These are phyloP conservation scores for Penicillium verhagenii DNA, from an alignment of 495 filamentous ascomycete species.

Conservation along the genomic window DNA sequence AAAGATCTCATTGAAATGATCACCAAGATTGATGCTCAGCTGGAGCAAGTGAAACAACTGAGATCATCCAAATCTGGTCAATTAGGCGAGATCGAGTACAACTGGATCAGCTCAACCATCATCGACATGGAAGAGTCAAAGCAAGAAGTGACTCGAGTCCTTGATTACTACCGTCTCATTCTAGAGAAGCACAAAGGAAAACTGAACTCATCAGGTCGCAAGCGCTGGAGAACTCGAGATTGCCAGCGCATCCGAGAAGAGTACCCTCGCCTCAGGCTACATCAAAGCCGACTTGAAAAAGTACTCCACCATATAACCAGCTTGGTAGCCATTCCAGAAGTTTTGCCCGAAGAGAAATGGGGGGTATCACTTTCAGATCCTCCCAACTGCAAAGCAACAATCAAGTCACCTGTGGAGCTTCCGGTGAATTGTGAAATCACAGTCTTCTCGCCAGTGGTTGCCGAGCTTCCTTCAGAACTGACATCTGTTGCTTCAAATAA, in stretches of 20 bases:
- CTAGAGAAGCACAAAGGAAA: constrained; percentile 17
- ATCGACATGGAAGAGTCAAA: constrained; percentile 7
- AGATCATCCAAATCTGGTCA: constrained; percentile 4
- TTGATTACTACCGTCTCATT: constrained; percentile 11
- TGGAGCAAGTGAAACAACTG: constrained; percentile 6
- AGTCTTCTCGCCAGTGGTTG: background rate
- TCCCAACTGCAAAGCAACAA: background rate
- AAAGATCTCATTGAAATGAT: constrained; percentile 6
- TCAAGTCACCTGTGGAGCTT: background rate
- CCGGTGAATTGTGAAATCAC: background rate
- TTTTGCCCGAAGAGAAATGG: background rate
- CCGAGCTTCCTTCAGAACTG: constrained; percentile 1
- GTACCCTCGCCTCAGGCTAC: constrained; percentile 1
- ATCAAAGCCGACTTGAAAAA: constrained; percentile 11
- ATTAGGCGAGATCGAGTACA: constrained; percentile 18
- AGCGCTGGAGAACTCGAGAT: constrained; percentile 13
- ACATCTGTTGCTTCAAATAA: background rate
- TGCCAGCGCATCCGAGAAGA: constrained; percentile 5
- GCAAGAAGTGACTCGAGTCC: constrained; percentile 6
- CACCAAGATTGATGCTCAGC: constrained; percentile 3
- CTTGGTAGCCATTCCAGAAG: background rate
- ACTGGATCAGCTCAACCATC: constrained; percentile 19
- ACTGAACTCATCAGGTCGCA: constrained; percentile 9
- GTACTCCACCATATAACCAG: constrained; percentile 7
- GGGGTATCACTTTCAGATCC: background rate